Evolutionary conservation across 768 basidiomycete genomes (phyloP).

Genomic region (Phlegmacium glaucopus): DNA sequence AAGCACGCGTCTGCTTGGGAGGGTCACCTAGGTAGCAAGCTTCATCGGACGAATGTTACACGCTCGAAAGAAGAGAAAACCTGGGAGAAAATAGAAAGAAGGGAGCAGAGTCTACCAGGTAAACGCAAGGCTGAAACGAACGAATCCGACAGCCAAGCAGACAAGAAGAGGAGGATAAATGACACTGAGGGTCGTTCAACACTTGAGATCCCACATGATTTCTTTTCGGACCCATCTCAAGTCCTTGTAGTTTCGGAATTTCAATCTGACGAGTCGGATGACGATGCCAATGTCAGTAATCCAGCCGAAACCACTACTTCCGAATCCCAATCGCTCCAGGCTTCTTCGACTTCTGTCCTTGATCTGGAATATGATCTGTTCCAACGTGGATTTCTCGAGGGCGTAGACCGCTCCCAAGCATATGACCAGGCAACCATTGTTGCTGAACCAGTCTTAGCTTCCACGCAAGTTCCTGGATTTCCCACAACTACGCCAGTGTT

Average conservation of each 20-base stretch:
- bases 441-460: conserved; percentile 61
- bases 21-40: conserved; percentile 80
- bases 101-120: conserved; percentile 6
- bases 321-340: conserved; percentile 9
- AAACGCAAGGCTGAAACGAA: conserved; percentile 19
- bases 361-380: conserved; percentile 77
- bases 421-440: conserved; percentile 70
- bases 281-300: conserved; percentile 35
- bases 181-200: conserved; percentile 8
- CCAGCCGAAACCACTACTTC: conserved; percentile 9
- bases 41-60: conserved; percentile 64
- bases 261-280: conserved; percentile 36
- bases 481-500: conserved; percentile 31
- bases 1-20: conserved; percentile 87
- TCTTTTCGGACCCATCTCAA: conserved; percentile 79
- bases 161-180: conserved; percentile 18
- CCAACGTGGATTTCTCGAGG: conserved; percentile 57
- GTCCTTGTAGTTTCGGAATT: conserved; percentile 34
- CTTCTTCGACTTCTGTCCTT: conserved; percentile 31
- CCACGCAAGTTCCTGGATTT: conserved; percentile 46
- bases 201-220: conserved; percentile 56
- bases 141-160: conserved; percentile 18
- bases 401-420: conserved; percentile 40
- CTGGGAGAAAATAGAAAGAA: conserved; percentile 28
- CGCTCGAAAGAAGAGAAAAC: conserved; percentile 56